Conservation (phyloP, 371 early-diverging fungal genomes). For the Syncephalastrum sp. region DNA sequence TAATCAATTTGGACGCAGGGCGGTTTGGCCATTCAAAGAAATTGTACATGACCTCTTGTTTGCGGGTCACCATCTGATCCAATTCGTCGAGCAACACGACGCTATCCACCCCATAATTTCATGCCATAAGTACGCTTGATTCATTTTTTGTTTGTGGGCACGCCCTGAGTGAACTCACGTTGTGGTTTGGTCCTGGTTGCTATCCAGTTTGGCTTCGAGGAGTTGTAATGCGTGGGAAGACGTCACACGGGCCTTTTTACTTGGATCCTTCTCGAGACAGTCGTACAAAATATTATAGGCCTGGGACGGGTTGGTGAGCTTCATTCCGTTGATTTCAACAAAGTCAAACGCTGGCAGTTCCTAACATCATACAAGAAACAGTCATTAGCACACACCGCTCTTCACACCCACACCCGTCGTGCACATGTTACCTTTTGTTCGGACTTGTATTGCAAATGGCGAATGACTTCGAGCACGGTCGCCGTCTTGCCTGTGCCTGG, state of each 20-base stretch:
- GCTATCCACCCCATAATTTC: conserved; percentile 27
- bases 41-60: conserved; percentile 95
- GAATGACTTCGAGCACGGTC: conserved; percentile 86
- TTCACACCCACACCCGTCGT: too few species aligned
- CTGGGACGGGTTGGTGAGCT: conserved; percentile 88
- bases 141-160: background rate
- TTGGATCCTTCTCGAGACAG: conserved; percentile 36
- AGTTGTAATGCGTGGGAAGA: conserved; percentile 76
- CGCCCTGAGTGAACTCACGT: conserved; percentile 21
- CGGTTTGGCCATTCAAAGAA: conserved; percentile 97
- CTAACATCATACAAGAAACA: conserved; percentile 19
- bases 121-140: too few species aligned
- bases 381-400: too few species aligned
- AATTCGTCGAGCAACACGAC: conserved; percentile 98
- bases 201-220: conserved; percentile 70
- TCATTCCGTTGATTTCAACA: conserved; percentile 96
- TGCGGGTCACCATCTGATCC: conserved; percentile 91
- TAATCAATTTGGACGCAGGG: conserved; percentile 78
- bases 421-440: conserved; percentile 53
- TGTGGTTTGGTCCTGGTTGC: conserved; percentile 34
- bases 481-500: conserved; percentile 99
- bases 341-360: conserved; percentile 75
- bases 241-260: conserved; percentile 56
- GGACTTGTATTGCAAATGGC: conserved; percentile 68
- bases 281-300: conserved; percentile 87